Conservation (phyloP, 169 alveolate species). For the Plasmodium cynomolgi region DNA sequence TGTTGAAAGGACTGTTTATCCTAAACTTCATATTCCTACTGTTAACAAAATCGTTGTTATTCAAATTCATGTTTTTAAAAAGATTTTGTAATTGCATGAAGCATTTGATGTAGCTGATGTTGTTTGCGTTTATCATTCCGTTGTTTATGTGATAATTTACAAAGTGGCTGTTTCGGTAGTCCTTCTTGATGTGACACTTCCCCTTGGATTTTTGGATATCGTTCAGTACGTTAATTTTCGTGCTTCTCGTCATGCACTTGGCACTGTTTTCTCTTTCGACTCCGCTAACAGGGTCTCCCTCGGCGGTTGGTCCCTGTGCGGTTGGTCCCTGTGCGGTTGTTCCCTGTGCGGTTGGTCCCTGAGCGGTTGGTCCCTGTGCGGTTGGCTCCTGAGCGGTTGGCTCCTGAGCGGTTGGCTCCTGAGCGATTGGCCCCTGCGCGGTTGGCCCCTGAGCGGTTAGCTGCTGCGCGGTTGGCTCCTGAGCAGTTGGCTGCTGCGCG, state of each 20-base stretch:
- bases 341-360: not conserved
- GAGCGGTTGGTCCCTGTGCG: too few species aligned
- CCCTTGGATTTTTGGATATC: conserved; percentile 42
- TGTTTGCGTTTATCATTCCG: conserved; percentile 15
- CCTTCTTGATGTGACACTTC: conserved; percentile 23
- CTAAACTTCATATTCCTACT: not conserved
- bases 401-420: too few species aligned
- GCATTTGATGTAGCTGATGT: conserved; percentile 18
- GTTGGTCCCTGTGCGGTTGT: not conserved
- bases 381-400: too few species aligned
- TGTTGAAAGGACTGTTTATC: conserved; percentile 19
- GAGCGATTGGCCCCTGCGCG: too few species aligned
- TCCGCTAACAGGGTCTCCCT: not conserved
- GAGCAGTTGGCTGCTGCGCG: too few species aligned
- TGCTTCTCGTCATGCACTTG: not conserved
- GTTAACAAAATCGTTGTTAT: not conserved
- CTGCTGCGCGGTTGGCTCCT: too few species aligned
- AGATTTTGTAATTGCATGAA: conserved; percentile 7
- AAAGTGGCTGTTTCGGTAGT: conserved; percentile 11
- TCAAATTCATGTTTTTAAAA: conserved; percentile 3
- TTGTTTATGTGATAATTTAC: conserved; percentile 12
- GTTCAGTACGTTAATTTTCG: conserved; percentile 17
- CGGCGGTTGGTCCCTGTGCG: too few species aligned
- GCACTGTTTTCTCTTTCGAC: not conserved
- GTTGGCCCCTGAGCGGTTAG: too few species aligned